Percentiles rank a stretch among this genome's conserved stretches.
phyloP scores from a whole-genome alignment of 2,329 filamentous ascomycete species.

The Colletotrichum salicis region DNA sequence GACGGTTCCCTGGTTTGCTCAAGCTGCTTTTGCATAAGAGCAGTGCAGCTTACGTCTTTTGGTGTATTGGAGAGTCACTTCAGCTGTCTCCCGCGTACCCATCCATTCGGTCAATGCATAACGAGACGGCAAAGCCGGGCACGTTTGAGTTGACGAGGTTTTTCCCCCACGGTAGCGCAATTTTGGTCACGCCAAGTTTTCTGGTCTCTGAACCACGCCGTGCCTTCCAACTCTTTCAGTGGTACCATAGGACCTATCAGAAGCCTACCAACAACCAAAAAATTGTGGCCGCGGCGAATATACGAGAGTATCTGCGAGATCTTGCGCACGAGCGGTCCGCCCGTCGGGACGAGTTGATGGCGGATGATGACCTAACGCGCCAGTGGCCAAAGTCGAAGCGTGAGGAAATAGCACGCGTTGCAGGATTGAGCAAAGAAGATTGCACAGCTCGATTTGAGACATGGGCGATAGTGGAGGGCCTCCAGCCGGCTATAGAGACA shows the following conservation, averaged over 20 bases:
- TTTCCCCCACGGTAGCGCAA: constrained; percentile 45
- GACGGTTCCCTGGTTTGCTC: constrained; percentile 51
- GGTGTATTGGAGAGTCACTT: constrained; percentile 52
- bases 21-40: constrained; percentile 44
- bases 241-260: constrained; percentile 38
- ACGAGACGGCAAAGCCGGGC: constrained; percentile 9
- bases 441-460: constrained; percentile 29
- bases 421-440: constrained; percentile 19
- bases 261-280: constrained; percentile 29
- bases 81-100: constrained; percentile 36
- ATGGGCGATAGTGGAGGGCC: constrained; percentile 29
- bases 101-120: constrained; percentile 20
- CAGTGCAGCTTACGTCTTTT: constrained; percentile 47
- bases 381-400: background rate
- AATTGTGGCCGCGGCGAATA: constrained; percentile 44
- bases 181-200: constrained; percentile 56
- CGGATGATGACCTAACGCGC: background rate
- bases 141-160: constrained; percentile 37
- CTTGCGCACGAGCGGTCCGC: constrained; percentile 35
- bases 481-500: constrained; percentile 38
- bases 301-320: constrained; percentile 44
- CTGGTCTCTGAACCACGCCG: constrained; percentile 50
- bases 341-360: constrained; percentile 1
- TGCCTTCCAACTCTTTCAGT: constrained; percentile 49
- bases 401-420: background rate